phyloP scores from a whole-genome alignment of 2,329 filamentous ascomycete genomes.

The Apiospora phragmitis region DNA sequence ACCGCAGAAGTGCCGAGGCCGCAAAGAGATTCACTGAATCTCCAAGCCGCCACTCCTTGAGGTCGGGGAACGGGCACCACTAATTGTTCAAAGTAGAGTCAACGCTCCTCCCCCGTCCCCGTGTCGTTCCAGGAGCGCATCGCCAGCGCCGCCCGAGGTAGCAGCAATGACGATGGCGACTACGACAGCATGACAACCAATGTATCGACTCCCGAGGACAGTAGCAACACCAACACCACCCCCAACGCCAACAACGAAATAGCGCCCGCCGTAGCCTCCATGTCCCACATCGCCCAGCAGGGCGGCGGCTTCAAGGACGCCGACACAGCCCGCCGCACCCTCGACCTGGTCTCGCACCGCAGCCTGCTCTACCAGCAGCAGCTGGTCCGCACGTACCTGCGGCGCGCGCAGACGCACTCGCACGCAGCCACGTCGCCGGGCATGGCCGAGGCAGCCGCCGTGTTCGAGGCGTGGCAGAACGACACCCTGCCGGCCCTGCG shows the following conservation, averaged over 20 bases:
- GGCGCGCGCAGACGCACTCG: background rate
- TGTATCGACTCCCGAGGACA: no score
- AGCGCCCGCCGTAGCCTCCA: background rate
- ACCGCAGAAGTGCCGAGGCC: no score
- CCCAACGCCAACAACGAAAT: background rate
- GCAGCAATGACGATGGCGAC: no score
- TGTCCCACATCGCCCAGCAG: background rate
- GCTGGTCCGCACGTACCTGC: background rate
- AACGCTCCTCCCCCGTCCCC: no score
- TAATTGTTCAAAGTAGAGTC: no score
- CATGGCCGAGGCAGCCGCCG: background rate
- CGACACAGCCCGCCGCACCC: background rate
- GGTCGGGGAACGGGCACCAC: no score
- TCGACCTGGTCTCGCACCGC: background rate
- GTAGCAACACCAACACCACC: background rate
- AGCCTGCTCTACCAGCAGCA: slow-evolving; percentile 3
- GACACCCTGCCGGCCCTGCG: background rate
- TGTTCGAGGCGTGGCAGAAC: background rate
- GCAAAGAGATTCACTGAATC: no score
- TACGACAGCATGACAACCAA: no score
- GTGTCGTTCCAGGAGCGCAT: no score
- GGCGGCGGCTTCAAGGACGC: slow-evolving; percentile 5
- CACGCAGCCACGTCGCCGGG: background rate
- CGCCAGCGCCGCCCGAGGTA: no score
- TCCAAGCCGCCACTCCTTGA: no score